Evolutionary conservation across 169 alveolate species (phyloP).

Genomic region (Plasmodium berghei): DNA sequence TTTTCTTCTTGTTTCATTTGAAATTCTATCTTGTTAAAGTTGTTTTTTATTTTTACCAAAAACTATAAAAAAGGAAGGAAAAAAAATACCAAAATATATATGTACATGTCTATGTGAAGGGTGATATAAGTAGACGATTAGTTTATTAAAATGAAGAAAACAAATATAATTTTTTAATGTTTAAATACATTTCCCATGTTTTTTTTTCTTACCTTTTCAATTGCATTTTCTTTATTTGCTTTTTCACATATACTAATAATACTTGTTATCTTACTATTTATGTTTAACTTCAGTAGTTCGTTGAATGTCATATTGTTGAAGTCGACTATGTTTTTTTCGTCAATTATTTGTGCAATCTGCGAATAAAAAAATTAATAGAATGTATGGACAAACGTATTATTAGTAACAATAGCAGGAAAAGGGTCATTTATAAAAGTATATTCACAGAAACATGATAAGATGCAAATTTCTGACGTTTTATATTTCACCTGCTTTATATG

Average conservation of each 20-base stretch:
- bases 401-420: not conserved
- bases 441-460: too few species aligned
- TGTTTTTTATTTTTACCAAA: slow-evolving; percentile 60
- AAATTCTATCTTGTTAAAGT: slow-evolving; percentile 64
- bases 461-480: not conserved
- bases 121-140: not conserved
- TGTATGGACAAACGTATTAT: not conserved
- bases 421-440: not conserved
- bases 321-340: slow-evolving; percentile 61
- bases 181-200: not conserved
- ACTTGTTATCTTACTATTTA: slow-evolving; percentile 62
- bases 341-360: slow-evolving; percentile 60
- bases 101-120: not conserved
- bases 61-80: slow-evolving; percentile 7
- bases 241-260: slow-evolving; percentile 73
- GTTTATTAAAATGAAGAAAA: too few species aligned
- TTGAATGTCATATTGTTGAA: slow-evolving; percentile 71
- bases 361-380: not conserved
- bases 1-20: slow-evolving; percentile 74
- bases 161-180: too few species aligned
- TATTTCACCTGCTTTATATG: slow-evolving; percentile 61
- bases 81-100: not conserved
- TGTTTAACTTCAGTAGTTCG: slow-evolving; percentile 51
- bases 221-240: slow-evolving; percentile 73
- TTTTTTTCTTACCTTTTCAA: slow-evolving; percentile 43